Base-by-base conservation (phyloP, 1,284 basidiomycete species). In the Fistulina hepatica region DNA sequence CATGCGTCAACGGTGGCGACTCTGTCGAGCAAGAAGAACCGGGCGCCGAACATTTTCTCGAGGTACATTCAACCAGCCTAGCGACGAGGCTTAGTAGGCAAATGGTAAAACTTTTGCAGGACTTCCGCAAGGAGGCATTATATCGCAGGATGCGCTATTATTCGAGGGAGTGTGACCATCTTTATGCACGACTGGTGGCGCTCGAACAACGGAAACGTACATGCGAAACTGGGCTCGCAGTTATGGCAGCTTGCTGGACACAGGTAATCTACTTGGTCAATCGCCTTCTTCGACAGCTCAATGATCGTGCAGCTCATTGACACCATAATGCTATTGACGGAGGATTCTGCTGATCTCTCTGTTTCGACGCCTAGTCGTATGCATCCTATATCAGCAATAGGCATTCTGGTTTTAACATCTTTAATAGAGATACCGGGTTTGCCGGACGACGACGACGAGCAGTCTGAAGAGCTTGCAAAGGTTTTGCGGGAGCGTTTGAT, bases 111-210 rank as follows among this genome's bases (percentile, higher is more conserved):
- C 33, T 46, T 34, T 44, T 39, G 22, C 47, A 86, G 81, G 60
- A 67, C 15, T 82, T 82, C 56, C 79, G 88, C 43, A 95, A 97
- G 61, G 89, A 93, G 55, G 92, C 92, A 28, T 83, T 97, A 36
- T 94, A 80, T 58, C 72, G 92, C 34, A 73, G 89, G 45, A 92
- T 97, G 89, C 82, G 75, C 52, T 77, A 92, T 51, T 93, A 94
- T 57, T 79, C 82, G 37, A 75, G 89, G 42, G 81, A 89, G 59
- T 71, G 80, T 54, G 76, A 84, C 50, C 74, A 80, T 34, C 77
- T 76, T 47, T 67, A 75, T 47, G 60, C 64, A 51, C 71, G 74
- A 45, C 77, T 88, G 36, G 69, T 71, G 45, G 77, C 85, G 47
- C 57, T 93, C 31, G 83, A 91, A 57, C 71, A 69, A 47, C 71